Base-by-base conservation (phyloP, 805 yeast genomes). In the Myxozyma lipomycoides region DNA sequence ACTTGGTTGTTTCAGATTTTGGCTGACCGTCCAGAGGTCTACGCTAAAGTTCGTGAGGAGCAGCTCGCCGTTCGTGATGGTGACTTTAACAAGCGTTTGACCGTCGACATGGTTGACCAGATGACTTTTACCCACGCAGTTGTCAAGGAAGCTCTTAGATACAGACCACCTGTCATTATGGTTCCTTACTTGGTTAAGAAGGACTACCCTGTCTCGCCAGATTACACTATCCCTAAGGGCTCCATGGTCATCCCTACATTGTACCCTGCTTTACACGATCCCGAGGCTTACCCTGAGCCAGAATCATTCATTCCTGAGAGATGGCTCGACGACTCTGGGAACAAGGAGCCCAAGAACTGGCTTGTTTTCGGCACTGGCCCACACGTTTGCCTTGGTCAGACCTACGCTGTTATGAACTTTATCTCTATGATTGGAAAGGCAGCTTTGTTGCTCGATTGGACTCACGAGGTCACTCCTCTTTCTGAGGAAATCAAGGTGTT, bases 1-100 rank as follows among this genome's bases (percentile, higher is more conserved):
- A 91, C 98, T 71, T 93, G 98, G 98, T 76, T 93, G 64, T 93
- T 91, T 81, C 98, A 93, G 76, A 79, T 89, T 62, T 83, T 89
- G 49, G 90, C 96, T 55, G 98, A 93, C 69, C 81, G 96, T 65
- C 97, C 97, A 37, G 98, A 93, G 59, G 84, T 93, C 52, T 79
- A 81, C 68, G 75, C 70, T 37, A 90, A 90, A 70, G 78, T 93
- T 58, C 85, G 98, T 73, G 86, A 86, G 69, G 98, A 93, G 71
- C 98, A 93, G 74, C 68, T 90, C 62, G 72, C 74, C 9, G 85
- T 93, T 49, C 84, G 98, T 73, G 75, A 77, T 61, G 83, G 86
- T 62, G 90, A 91, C 67, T 84, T 86, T 49, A 64, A 69, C 58
- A 73, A 68, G 46, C 82, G 75, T 40, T 74, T 91, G 54, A 70